Evolutionary conservation across 352 stramenopile genomes (phyloP), one percentile per base, ranked within the genome.

Genomic region (Globisporangium megalacanthum): DNA sequence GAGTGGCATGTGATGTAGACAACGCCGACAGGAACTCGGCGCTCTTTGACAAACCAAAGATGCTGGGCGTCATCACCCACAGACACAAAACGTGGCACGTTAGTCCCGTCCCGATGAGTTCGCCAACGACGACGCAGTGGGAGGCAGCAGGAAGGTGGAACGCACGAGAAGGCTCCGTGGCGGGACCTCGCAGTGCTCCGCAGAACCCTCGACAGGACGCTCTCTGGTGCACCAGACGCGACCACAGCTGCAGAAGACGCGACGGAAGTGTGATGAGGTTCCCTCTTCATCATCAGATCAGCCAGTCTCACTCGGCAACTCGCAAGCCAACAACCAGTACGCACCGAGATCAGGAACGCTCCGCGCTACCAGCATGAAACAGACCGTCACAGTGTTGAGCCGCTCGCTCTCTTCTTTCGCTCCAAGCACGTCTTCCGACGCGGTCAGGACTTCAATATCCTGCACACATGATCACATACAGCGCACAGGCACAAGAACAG

Each of bases 331-430:
- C 11, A 2, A 15, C 13, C 9, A 20, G 20, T 17, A 72, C 73
- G 29, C 52, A 85, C 77, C 74, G 15, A 85, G 51, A 29, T 74
- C 58, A 37, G 74, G 69, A 49, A 81, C 72, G 37, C 63, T 76
- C 33, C 72, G 64, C 9, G 75, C 70, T 14, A 87, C 68, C 70
- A 87, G 72, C 65, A 85, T 69, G 60, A 85, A 87, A 20, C 75
- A 86, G 20, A 66, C 54, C 15, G 78, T 42, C 20, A 86, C 42
- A 17, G 62, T 79, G 49, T 73, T 77, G 1, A 80, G 52, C 2
- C 75, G 73, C 59, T 69, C 62, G 25, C 60, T 48, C 13, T 73
- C 64, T 1, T 60, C 68, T 6, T 29, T 29, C 25, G 54, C 29
- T 49, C 60, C 46, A 19, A 80, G 65, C 6, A 65, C 25, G 19